Conservation (phyloP, 495 filamentous ascomycete species). For the Copromyces sp. region DNA sequence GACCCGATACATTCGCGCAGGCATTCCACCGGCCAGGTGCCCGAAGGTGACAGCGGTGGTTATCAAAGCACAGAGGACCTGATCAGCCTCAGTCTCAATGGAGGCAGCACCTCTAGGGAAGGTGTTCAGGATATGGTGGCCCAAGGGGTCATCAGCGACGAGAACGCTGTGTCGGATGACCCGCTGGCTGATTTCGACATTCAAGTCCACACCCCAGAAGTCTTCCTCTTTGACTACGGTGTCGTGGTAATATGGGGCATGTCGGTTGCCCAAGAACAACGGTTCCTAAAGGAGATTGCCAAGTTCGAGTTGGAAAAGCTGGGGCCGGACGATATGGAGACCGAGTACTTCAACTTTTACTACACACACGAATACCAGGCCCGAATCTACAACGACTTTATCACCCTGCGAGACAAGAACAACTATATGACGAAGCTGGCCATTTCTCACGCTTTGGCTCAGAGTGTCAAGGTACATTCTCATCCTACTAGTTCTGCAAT, state of each 20-base stretch:
- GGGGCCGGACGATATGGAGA: conserved; percentile 76
- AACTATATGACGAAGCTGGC: conserved; percentile 98
- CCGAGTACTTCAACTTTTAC: conserved; percentile 98
- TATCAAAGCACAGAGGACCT: conserved; percentile 18
- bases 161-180: conserved; percentile 18
- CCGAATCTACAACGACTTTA: conserved; percentile 98
- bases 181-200: conserved; percentile 52
- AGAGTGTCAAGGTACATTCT: conserved; percentile 72
- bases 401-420: conserved; percentile 78
- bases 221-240: conserved; percentile 95
- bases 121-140: conserved; percentile 17
- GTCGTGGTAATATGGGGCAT: conserved; percentile 99
- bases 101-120: conserved; percentile 10
- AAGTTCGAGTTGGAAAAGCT: conserved; percentile 92
- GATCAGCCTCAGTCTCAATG: conserved; percentile 12
- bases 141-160: conserved; percentile 16
- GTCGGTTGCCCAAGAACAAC: conserved; percentile 70
- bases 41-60: not conserved
- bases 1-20: conserved; percentile 45
- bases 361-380: conserved; percentile 96
- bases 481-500: not conserved
- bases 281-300: conserved; percentile 87
- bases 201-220: conserved; percentile 76
- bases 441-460: conserved; percentile 87
- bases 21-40: conserved; percentile 21